phyloP scores from a whole-genome alignment of 345 rosid species.

The Linum lewisii region DNA sequence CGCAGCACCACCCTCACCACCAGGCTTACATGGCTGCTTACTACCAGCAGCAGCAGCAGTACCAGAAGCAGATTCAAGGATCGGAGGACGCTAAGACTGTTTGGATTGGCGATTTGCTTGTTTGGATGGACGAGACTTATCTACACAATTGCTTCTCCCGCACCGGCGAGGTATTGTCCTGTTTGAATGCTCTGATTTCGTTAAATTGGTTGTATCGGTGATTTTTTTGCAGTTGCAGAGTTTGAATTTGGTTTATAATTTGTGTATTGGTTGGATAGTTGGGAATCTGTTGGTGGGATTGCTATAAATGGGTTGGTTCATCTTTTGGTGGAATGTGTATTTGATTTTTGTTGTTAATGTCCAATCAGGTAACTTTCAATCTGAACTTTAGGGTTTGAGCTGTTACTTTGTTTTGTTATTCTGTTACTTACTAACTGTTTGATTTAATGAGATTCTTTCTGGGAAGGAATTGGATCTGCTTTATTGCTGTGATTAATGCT shows the following conservation, averaged over 20 bases:
- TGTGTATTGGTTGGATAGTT: not conserved
- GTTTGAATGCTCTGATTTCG: not conserved
- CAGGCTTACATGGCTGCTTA: constrained; percentile 43
- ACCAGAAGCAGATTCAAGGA: constrained; percentile 17
- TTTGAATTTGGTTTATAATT: too few species aligned
- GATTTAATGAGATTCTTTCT: not conserved
- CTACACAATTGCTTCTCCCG: constrained; percentile 64
- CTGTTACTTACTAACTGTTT: too few species aligned
- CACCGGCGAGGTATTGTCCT: constrained; percentile 52
- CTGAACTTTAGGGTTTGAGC: not conserved
- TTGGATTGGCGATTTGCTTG: constrained; percentile 72
- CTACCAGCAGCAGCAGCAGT: constrained; percentile 19
- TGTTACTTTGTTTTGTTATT: too few species aligned
- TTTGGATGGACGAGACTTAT: constrained; percentile 84
- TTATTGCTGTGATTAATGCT: too few species aligned
- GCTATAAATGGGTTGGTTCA: not conserved
- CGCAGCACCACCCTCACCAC: constrained; percentile 28
- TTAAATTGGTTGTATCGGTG: not conserved
- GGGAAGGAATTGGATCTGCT: not conserved
- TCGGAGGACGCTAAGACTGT: constrained; percentile 58
- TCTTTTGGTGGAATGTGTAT: not conserved
- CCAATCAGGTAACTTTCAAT: not conserved
- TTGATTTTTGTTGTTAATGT: not conserved
- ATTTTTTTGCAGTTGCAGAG: too few species aligned
- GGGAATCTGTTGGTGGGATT: not conserved